These are phyloP conservation scores for Climacium dendroides DNA, from an alignment of 225 moss, liverwort and hornwort species.

Conservation along the genomic window DNA sequence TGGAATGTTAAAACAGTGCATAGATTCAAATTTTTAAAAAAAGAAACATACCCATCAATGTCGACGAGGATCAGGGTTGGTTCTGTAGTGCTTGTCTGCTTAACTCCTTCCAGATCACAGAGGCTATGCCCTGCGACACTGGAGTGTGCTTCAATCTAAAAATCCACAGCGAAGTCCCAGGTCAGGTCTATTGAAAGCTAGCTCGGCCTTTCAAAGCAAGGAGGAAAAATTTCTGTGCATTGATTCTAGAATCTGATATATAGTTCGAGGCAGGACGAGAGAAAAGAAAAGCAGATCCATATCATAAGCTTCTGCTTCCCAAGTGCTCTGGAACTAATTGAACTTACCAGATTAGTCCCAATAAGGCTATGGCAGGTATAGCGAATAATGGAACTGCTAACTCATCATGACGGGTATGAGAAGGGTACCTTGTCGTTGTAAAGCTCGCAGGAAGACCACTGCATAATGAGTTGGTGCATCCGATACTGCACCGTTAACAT, in stretches of 20 bases:
- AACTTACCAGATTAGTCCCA: neutral
- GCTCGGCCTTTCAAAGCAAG: neutral
- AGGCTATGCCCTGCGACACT: slow-evolving; percentile 75
- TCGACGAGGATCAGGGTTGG: slow-evolving; percentile 82
- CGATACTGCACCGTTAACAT: slow-evolving; percentile 96
- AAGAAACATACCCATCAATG: slow-evolving; percentile 52
- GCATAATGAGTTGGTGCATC: slow-evolving; percentile 89
- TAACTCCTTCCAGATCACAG: slow-evolving; percentile 61
- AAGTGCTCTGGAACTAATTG: neutral
- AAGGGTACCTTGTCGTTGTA: slow-evolving; percentile 64
- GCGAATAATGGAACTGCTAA: neutral
- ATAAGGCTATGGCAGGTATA: neutral
- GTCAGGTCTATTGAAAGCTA: neutral
- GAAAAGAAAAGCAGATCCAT: neutral
- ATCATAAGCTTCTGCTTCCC: neutral
- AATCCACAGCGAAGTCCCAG: neutral
- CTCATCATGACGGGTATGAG: neutral
- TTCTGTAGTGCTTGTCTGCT: slow-evolving; percentile 55
- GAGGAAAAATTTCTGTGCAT: neutral
- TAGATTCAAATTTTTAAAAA: neutral
- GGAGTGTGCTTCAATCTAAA: slow-evolving; percentile 75
- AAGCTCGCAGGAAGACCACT: slow-evolving; percentile 86
- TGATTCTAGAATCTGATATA: neutral
- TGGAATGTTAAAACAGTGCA: neutral
- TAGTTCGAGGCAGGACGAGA: neutral